These are phyloP conservation scores for Colletotrichum nymphaeae DNA, from an alignment of 2,329 filamentous ascomycete species.

Conservation along the genomic window DNA sequence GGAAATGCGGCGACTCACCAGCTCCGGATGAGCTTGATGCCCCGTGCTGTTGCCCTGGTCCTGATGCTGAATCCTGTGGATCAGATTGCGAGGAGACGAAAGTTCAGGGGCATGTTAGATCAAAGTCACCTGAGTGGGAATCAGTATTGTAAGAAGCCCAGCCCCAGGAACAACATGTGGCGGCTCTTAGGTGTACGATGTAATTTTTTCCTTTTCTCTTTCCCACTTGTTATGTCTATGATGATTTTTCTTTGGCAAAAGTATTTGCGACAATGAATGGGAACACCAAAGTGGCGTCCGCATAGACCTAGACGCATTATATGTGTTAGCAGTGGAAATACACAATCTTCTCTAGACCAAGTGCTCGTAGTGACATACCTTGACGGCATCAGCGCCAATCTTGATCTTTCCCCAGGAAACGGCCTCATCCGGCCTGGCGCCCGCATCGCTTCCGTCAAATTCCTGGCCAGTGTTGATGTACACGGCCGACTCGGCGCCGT, in stretches of 20 bases:
- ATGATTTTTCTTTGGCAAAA: slow-evolving; percentile 65
- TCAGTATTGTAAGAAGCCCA: not conserved
- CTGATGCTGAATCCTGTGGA: not conserved
- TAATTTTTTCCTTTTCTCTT: not conserved
- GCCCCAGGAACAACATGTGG: not conserved
- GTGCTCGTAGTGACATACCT: slow-evolving; percentile 65
- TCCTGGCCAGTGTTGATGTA: slow-evolving; percentile 98
- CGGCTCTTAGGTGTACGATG: not conserved
- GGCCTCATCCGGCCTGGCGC: slow-evolving; percentile 93
- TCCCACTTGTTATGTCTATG: not conserved
- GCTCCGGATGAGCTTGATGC: no score
- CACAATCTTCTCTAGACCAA: not conserved
- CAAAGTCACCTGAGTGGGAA: not conserved
- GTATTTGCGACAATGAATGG: slow-evolving; percentile 76
- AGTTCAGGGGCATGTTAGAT: not conserved
- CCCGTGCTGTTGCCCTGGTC: not conserved
- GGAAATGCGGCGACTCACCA: no score
- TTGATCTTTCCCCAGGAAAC: slow-evolving; percentile 99
- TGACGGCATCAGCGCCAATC: slow-evolving; percentile 85
- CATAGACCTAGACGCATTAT: slow-evolving; percentile 62
- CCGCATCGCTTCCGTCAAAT: slow-evolving; percentile 97
- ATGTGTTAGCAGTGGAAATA: not conserved
- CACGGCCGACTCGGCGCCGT: slow-evolving; percentile 95
- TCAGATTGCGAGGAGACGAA: not conserved
- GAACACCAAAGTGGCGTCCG: slow-evolving; percentile 73